Conservation (phyloP, 768 basidiomycete species). For the Leccinum imitatum region DNA sequence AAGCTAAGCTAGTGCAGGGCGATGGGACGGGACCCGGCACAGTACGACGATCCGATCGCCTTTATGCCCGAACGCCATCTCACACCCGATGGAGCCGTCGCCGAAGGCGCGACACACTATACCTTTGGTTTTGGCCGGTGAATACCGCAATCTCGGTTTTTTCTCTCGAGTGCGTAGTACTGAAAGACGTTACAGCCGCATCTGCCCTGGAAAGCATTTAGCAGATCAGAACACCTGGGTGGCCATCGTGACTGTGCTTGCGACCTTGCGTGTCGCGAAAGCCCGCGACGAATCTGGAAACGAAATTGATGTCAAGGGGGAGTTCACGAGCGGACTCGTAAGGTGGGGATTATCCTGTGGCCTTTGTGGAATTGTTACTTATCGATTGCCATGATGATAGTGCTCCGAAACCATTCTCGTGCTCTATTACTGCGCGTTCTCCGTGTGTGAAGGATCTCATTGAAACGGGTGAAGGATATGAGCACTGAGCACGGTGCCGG, state of each 20-base stretch:
- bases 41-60: slow-evolving; percentile 50
- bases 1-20: slow-evolving; percentile 32
- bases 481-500: not conserved
- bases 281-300: slow-evolving; percentile 31
- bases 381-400: slow-evolving; percentile 3
- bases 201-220: slow-evolving; percentile 36
- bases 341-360: slow-evolving; percentile 9
- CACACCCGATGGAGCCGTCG: slow-evolving; percentile 14
- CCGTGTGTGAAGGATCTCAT: slow-evolving; percentile 15
- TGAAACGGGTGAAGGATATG: not conserved
- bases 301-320: slow-evolving; percentile 25
- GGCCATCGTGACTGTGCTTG: slow-evolving; percentile 31
- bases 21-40: slow-evolving; percentile 48
- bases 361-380: not conserved
- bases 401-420: slow-evolving; percentile 26
- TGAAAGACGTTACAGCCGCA: slow-evolving; percentile 17
- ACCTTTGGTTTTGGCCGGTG: slow-evolving; percentile 31
- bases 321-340: slow-evolving; percentile 26
- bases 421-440: slow-evolving; percentile 21
- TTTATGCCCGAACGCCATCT: slow-evolving; percentile 62
- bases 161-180: not conserved
- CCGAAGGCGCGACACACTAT: not conserved
- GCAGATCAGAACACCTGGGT: slow-evolving; percentile 35
- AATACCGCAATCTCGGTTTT: not conserved
- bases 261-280: slow-evolving; percentile 28